Evolutionary conservation across 2,329 filamentous ascomycete species (phyloP).

Genomic region (Trichophyton simii): DNA sequence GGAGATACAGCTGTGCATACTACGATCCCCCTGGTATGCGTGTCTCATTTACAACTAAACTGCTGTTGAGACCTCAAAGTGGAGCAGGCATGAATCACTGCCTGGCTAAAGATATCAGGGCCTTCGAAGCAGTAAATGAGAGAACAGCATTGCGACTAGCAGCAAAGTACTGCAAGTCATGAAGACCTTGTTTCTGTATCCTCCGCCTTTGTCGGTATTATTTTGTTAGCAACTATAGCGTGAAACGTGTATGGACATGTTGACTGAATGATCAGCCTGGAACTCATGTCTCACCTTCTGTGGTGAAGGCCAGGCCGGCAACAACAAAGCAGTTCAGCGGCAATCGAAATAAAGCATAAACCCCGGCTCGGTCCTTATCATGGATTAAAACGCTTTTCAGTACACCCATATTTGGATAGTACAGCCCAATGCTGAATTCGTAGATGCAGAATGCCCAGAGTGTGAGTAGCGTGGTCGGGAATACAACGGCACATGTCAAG

Average conservation of each 20-base stretch:
- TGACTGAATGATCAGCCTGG: not conserved
- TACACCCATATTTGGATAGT: constrained; percentile 45
- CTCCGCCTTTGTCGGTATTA: constrained; percentile 8
- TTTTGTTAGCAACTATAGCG: not conserved
- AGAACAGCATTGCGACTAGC: constrained; percentile 7
- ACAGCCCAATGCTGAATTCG: constrained; percentile 46
- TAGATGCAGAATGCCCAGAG: constrained; percentile 48
- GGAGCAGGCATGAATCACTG: not conserved
- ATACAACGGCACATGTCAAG: constrained; percentile 32
- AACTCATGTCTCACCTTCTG: constrained; percentile 26
- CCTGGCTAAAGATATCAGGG: not conserved
- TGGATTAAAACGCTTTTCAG: constrained; percentile 45
- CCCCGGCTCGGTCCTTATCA: constrained; percentile 41
- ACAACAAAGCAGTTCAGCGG: constrained; percentile 49
- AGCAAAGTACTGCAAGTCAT: constrained; percentile 18
- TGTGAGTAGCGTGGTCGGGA: constrained; percentile 29
- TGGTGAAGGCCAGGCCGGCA: constrained; percentile 35
- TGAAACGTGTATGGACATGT: not conserved
- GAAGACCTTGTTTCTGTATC: constrained; percentile 22
- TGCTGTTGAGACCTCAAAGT: not conserved
- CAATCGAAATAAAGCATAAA: constrained; percentile 47
- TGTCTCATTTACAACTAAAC: not conserved
- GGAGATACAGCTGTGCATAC: not conserved
- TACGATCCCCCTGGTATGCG: not conserved
- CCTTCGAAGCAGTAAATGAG: constrained; percentile 2